A percentile compares a stretch with the other conserved stretches of the same genome.
phyloP scores from a whole-genome alignment of 1,284 basidiomycete species.

The Coniferiporia weirii region DNA sequence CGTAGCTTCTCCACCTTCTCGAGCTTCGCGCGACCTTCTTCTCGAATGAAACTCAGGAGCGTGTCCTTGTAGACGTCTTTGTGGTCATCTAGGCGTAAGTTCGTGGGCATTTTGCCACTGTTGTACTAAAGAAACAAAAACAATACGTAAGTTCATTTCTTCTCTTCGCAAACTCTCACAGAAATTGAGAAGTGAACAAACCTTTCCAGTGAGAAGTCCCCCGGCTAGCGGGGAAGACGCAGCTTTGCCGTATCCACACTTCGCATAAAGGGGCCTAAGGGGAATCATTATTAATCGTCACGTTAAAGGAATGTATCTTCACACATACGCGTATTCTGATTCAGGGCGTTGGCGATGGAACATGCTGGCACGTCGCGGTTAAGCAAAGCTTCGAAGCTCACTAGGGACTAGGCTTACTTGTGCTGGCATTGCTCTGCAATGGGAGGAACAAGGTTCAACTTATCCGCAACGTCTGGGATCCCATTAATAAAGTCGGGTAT shows the following conservation, averaged over 20 bases:
- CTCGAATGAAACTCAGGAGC: slow-evolving; percentile 39
- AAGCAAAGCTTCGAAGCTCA: neutral
- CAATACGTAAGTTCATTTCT: neutral
- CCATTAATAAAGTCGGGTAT: neutral
- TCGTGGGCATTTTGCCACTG: slow-evolving; percentile 43
- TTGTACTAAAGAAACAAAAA: slow-evolving; percentile 30
- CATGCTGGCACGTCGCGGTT: neutral
- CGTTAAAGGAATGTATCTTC: slow-evolving; percentile 24
- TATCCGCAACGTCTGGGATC: slow-evolving; percentile 56
- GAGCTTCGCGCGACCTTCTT: slow-evolving; percentile 60
- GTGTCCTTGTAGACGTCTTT: slow-evolving; percentile 43
- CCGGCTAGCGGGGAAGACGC: slow-evolving; percentile 71
- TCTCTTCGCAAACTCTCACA: neutral
- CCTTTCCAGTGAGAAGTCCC: slow-evolving; percentile 69
- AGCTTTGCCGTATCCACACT: slow-evolving; percentile 62
- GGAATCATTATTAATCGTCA: neutral
- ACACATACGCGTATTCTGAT: slow-evolving; percentile 79
- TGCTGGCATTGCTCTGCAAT: slow-evolving; percentile 78
- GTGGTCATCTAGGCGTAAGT: slow-evolving; percentile 57
- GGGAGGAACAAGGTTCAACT: slow-evolving; percentile 67
- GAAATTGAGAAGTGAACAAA: neutral
- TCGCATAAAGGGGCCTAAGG: slow-evolving; percentile 50
- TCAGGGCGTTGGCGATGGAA: slow-evolving; percentile 52
- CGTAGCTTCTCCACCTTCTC: slow-evolving; percentile 64
- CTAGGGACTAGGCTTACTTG: slow-evolving; percentile 34